Base-by-base conservation (phyloP, 2,329 filamentous ascomycete species). In the Penicillium sp. region DNA sequence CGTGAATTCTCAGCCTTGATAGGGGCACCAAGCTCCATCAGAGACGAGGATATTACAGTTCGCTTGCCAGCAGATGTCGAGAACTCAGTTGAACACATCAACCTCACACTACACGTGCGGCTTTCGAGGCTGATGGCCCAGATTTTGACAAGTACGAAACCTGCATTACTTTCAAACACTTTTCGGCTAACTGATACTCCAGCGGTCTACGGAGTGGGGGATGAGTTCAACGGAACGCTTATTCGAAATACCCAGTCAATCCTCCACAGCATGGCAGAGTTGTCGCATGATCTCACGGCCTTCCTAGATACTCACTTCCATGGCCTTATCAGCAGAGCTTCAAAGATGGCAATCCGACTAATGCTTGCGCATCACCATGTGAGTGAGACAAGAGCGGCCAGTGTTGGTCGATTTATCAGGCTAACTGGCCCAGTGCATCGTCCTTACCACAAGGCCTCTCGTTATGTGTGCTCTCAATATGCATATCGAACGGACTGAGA, bases 341-440 rank as follows among this genome's bases (percentile, higher is more conserved):
- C 69, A 6, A 68, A 67, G 19, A 68, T 67, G 63, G 68, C 67
- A 6, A 66, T 68, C 11, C 57, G 66, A 31, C 53, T 70, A 4
- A 69, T 70, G 59, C 54, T 70, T 6, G 66, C 68, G 5, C 67
- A 70, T 54, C 69, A 70, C 35, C 69, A 70, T 58, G 68, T 70
- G 18, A 31, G 14, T 27, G 5, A 19, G 7, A 31, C 7, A 31
- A 31, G 24, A 6, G 24, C 24, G 24, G 24, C 31, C 2, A 24
- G 14, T 22, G 46, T 14, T 22, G 16, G 39, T 18, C 27, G 22
- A 40, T 7, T 2, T 10, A n/a, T 10, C 36, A 19, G 6, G 24
- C 24, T 61, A 50, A 56, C 37, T 19, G 0, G 10, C 18, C 7
- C 22, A 70, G 68, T 70, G 68, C 22, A 64, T 70, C 19, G 67